Evolutionary conservation across 2,329 filamentous ascomycete genomes (phyloP).

Genomic region (Whalleya microplaca): DNA sequence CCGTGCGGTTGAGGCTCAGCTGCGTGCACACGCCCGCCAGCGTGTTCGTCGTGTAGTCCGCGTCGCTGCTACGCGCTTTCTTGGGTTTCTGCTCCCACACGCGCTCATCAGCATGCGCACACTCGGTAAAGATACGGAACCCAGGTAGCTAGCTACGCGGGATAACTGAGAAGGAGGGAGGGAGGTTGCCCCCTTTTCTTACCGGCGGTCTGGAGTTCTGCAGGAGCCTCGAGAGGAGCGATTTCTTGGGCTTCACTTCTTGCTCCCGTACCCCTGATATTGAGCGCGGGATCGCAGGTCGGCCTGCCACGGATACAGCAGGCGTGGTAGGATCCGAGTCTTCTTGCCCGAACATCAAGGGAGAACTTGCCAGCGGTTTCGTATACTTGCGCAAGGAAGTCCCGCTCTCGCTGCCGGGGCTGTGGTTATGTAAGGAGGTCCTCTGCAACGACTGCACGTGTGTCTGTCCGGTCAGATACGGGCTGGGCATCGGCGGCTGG

Average conservation of each 20-base stretch:
- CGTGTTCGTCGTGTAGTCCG: slow-evolving; percentile 10
- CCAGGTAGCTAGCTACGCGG: background rate
- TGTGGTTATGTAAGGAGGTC: slow-evolving; percentile 16
- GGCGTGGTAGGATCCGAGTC: slow-evolving; percentile 12
- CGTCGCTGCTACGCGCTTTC: slow-evolving; percentile 10
- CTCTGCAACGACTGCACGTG: slow-evolving; percentile 53
- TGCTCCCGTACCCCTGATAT: background rate
- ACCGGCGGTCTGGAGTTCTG: slow-evolving; percentile 13
- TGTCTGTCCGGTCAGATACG: slow-evolving; percentile 51
- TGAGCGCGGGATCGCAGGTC: background rate
- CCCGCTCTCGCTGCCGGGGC: background rate
- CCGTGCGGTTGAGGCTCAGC: slow-evolving; percentile 10
- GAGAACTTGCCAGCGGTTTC: slow-evolving; percentile 6
- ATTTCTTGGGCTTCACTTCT: slow-evolving; percentile 16
- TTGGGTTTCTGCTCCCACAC: slow-evolving; percentile 9
- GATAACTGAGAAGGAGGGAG: background rate
- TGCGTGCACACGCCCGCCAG: slow-evolving; percentile 9
- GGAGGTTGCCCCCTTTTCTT: background rate
- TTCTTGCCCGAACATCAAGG: slow-evolving; percentile 4
- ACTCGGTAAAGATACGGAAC: background rate
- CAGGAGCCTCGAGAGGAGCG: slow-evolving; percentile 20
- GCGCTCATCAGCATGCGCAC: no score
- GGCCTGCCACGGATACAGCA: background rate
- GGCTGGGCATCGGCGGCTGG: slow-evolving; percentile 37
- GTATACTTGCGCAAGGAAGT: background rate